Evolutionary conservation across 805 yeast species (phyloP).

Genomic region (Barnettozyma vustinii): DNA sequence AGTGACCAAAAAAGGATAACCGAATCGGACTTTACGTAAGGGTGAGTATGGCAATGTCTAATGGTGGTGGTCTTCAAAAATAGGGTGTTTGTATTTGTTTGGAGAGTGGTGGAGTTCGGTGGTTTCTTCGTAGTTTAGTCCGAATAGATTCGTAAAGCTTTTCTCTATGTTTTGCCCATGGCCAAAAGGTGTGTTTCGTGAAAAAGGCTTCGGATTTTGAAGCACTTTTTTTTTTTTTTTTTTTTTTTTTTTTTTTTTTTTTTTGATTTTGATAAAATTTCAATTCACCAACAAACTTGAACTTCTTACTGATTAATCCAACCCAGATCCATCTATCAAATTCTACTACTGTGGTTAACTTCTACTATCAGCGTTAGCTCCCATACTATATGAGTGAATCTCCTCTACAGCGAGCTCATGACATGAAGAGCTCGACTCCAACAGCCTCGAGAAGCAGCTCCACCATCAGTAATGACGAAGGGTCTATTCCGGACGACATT

Average conservation of each 20-base stretch:
- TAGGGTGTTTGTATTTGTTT: background rate
- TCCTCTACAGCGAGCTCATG: background rate
- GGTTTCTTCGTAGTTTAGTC: background rate
- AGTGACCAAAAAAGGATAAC: background rate
- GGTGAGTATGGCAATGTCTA: background rate
- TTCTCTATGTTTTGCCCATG: background rate
- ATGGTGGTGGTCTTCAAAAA: too few relatives aligned
- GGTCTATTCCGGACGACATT: slow-evolving; percentile 9
- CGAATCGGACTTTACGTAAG: background rate
- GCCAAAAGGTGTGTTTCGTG: background rate
- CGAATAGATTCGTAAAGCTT: background rate
- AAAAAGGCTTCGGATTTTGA: slow-evolving; percentile 9
- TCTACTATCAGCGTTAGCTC: background rate
- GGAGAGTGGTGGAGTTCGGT: background rate
- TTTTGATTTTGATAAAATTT: too few relatives aligned
- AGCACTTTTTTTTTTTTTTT: slow-evolving; percentile 1
- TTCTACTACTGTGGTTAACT: background rate
- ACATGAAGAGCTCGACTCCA: background rate
- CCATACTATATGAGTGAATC: background rate
- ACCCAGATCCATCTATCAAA: background rate
- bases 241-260: background rate
- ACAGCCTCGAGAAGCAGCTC: background rate
- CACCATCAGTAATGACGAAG: background rate
- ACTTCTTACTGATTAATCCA: background rate
- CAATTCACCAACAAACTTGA: background rate